Evolutionary conservation across 78 protist genomes (phyloP).

Genomic region (Planoprotostelium fungivorum): DNA sequence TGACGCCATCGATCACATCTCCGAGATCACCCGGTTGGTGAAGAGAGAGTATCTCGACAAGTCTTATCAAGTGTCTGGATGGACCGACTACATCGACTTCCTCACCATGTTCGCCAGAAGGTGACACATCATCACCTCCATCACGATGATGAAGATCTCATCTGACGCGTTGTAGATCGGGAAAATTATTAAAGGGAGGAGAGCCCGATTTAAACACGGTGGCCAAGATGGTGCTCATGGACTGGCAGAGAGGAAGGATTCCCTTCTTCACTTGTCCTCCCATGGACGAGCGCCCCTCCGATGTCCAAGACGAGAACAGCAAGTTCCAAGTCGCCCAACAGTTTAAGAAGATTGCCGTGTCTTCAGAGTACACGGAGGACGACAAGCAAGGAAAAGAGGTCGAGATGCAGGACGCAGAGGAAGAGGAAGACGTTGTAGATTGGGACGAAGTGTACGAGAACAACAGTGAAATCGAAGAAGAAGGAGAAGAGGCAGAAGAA

Average conservation of each 20-base stretch:
- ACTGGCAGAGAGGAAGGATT: slow-evolving; percentile 90
- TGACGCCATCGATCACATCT: slow-evolving; percentile 71
- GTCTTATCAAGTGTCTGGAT: slow-evolving; percentile 76
- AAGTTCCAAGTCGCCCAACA: slow-evolving; percentile 34
- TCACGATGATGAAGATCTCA: background rate
- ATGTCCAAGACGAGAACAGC: background rate
- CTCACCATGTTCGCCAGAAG: slow-evolving; percentile 62
- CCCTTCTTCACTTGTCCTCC: slow-evolving; percentile 92
- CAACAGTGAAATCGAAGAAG: slow-evolving; percentile 13
- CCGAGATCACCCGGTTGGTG: slow-evolving; percentile 70
- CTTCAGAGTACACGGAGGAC: slow-evolving; percentile 48
- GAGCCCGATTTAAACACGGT: slow-evolving; percentile 80
- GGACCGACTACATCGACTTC: slow-evolving; percentile 83
- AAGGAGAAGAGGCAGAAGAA: slow-evolving; percentile 13
- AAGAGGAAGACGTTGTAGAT: slow-evolving; percentile 54
- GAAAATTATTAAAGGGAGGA: slow-evolving; percentile 74
- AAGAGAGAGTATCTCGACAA: slow-evolving; percentile 73
- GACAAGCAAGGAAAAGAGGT: slow-evolving; percentile 36
- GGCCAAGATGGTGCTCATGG: slow-evolving; percentile 86
- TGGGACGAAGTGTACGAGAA: slow-evolving; percentile 60
- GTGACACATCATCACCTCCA: too few species aligned
- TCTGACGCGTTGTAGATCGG: slow-evolving; percentile 11
- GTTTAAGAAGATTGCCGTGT: slow-evolving; percentile 23
- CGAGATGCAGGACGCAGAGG: slow-evolving; percentile 16
- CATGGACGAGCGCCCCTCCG: background rate